Evolutionary conservation across 495 filamentous ascomycete species (phyloP), one percentile per base, ranked within the genome.

Genomic region (Trichoderma orchidacearum): DNA sequence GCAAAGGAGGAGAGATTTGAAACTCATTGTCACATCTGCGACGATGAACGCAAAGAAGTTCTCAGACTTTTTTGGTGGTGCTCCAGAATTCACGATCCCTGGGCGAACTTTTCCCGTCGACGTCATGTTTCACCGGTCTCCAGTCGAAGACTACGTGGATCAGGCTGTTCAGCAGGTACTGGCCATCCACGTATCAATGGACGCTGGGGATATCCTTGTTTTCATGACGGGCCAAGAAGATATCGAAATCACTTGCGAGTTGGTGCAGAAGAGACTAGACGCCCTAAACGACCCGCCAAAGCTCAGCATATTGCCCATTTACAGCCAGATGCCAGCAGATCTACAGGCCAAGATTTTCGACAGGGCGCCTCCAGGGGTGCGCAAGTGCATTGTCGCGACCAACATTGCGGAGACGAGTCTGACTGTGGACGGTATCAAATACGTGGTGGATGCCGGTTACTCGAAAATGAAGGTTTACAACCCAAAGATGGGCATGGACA

Each of bases 161-260:
- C 87, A 88, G 58, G 94, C 94, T 11, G 94, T 97, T 53, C 92
- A 96, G 66, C 93, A 97, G 66, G 86, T 96, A 29, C 79, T 99
- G 50, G 87, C 91, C n/a, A 96, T 99, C 53, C 94, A 99, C 62
- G 88, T 97, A 15, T 93, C 89, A 0, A 91, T 95, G 73, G 86
- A 86, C 1, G 68, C 81, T 11, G 94, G 94, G 23, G 94, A 99
- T 68, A 96, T 99, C 56, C 76, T 99, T 18, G 90, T 96, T 17
- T 99, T 99, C 69, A 99, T 99, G 94, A 99, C 94, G 2, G 94
- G 94, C 30, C 92, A 96, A 70, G 94, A 99, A 72, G 94, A 99
- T 64, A 99, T 99, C 57, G 93, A 97, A 71, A 83, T 87, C 32
- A 97, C 94, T 0, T 99, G 94, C 64, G 94, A 97, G 61, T 75